Evolutionary conservation across 2,329 filamentous ascomycete species (phyloP), one percentile per base, ranked within the genome.

Genomic region (Escovopsis sp.): DNA sequence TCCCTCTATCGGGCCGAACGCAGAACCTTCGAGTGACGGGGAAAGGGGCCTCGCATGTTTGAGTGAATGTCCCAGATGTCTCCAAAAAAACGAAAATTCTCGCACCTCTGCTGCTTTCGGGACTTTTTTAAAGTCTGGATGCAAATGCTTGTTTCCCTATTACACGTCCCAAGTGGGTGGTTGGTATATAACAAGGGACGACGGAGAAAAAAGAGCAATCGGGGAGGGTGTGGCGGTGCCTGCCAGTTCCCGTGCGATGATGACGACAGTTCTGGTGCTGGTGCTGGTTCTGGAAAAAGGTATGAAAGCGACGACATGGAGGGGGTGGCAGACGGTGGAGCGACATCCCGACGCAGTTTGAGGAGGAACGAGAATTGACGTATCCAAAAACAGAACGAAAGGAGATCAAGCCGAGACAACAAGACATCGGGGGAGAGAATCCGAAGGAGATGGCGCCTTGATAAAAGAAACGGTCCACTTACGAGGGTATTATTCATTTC

Each of bases 401-500:
- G 37, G 34, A 36, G 27, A 19, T 12, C 23, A 14, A 14, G 34
- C 27, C 12, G 23, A 31, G 30, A 44, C 43, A 38, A 42, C 34
- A 39, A 21, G 19, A 21, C 23, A 26, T 26, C 40, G 39, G 8
- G 19, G 8, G 32, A 19, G 39, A 9, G 29, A 35, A 48, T 5
- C 4, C 13, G 11, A 41, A 42, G 44, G 44, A 41, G 35, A 41
- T 28, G 14, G 11, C 13, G 27, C 13, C 10, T 30, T 31, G 41
- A 48, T 44, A 40, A 19, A 44, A 42, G 43, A 37, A 42, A 43
- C 43, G 38, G 29, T 39, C 44, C 41, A 79, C 86, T 73, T 72
- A 98, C 90, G 85, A 96, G 90, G 67, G 80, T 86, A 46, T 79
- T 87, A 63, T 94, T 96, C 84, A 98, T 94, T 62, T 98, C 90